These are phyloP conservation scores for Melaleuca alternifolia DNA, from an alignment of 345 rosid genomes.

Conservation along the genomic window DNA sequence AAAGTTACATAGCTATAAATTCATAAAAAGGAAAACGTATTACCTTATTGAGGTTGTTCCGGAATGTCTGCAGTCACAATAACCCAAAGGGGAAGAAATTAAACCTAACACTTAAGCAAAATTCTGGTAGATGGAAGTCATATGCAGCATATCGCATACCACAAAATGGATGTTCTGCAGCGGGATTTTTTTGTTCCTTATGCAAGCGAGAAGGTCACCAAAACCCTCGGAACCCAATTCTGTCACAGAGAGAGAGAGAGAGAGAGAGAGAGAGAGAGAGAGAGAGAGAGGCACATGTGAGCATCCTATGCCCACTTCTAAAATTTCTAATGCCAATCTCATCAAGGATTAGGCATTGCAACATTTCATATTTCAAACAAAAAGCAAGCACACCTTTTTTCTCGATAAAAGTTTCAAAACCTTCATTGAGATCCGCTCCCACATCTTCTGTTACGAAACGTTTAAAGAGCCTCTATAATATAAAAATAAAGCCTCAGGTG, in stretches of 20 bases:
- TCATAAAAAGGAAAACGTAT: constrained; percentile 5
- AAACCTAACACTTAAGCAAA: background rate
- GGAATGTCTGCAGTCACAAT: constrained; percentile 52
- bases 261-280: background rate
- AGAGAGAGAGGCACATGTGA: background rate
- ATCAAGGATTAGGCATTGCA: background rate
- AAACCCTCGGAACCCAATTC: constrained; percentile 88
- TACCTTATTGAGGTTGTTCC: constrained; percentile 95
- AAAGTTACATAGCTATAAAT: background rate
- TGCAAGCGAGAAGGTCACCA: constrained; percentile 77
- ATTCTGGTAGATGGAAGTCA: background rate
- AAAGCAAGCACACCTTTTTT: constrained; percentile 51
- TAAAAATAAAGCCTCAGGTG: constrained; percentile 1
- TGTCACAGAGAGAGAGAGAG: constrained; percentile 19
- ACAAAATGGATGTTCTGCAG: constrained; percentile 96
- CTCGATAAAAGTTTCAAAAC: constrained; percentile 72
- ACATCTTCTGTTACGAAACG: constrained; percentile 62
- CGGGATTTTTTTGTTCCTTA: constrained; percentile 70
- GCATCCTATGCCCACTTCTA: background rate
- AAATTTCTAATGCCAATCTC: background rate
- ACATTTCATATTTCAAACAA: background rate
- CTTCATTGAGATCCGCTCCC: constrained; percentile 93
- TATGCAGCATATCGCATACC: constrained; percentile 35
- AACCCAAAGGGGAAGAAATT: background rate
- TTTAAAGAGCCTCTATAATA: constrained; percentile 74